Evolutionary conservation across 768 basidiomycete genomes (phyloP).

Genomic region (Phanerochaete sordida): DNA sequence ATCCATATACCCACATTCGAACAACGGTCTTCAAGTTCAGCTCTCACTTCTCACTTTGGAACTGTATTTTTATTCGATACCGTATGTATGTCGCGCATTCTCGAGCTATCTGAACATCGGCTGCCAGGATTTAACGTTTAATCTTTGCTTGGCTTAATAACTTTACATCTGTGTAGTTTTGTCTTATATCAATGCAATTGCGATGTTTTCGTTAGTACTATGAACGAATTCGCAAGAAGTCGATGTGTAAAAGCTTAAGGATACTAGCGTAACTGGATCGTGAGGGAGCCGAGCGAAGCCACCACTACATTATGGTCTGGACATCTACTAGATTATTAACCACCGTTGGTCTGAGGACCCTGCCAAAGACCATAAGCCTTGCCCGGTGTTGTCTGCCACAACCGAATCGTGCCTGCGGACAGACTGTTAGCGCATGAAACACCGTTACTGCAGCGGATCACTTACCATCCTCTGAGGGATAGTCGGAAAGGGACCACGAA

Average conservation of each 20-base stretch:
- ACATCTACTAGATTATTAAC: slow-evolving; percentile 27
- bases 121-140: no score
- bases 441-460: slow-evolving; percentile 1
- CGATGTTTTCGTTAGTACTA: neutral
- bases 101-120: no score
- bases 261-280: neutral
- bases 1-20: neutral
- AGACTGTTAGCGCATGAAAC: neutral
- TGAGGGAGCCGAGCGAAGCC: neutral
- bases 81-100: neutral
- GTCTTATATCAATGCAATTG: neutral
- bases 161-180: neutral
- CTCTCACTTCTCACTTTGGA: neutral
- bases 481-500: neutral
- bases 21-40: no score
- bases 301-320: slow-evolving; percentile 15
- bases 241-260: neutral
- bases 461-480: slow-evolving; percentile 68
- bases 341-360: slow-evolving; percentile 45
- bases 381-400: slow-evolving; percentile 97
- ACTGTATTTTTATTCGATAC: neutral
- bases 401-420: slow-evolving; percentile 77
- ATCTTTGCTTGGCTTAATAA: no score
- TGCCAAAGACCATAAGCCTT: slow-evolving; percentile 93
- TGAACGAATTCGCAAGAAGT: neutral